Percentiles rank a stretch among this genome's conserved stretches.
These are phyloP conservation scores for Angomonas deanei DNA, from an alignment of 208 protist species.

Conservation along the genomic window DNA sequence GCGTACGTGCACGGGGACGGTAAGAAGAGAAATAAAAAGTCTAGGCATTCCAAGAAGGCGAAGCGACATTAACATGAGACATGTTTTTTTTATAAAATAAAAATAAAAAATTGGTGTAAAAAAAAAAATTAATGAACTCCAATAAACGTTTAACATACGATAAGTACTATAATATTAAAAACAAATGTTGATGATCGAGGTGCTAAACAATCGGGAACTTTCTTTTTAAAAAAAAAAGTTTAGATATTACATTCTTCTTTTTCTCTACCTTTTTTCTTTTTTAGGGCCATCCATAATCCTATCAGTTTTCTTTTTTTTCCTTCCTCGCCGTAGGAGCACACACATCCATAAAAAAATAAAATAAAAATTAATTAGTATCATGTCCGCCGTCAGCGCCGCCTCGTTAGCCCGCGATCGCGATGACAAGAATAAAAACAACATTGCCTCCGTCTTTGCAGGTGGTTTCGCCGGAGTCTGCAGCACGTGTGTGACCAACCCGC, in stretches of 20 bases:
- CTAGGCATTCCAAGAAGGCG: conserved; percentile 51
- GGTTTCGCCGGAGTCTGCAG: conserved; percentile 84
- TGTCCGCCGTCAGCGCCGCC: background rate
- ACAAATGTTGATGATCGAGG: background rate
- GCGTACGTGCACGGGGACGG: conserved; percentile 51
- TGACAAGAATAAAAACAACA: conserved; percentile 34
- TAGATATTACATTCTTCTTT: background rate
- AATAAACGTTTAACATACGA: background rate
- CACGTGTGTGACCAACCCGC: conserved; percentile 85
- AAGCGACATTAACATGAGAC: conserved; percentile 47
- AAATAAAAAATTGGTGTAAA: background rate
- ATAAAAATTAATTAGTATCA: background rate
- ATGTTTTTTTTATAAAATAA: conserved; percentile 6
- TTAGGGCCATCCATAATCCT: no score
- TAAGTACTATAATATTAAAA: conserved; percentile 3
- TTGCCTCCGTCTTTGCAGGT: conserved; percentile 67
- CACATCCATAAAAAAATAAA: background rate
- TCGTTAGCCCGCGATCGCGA: background rate
- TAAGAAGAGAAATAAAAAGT: conserved; percentile 67
- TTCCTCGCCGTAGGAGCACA: background rate
- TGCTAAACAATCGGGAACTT: background rate
- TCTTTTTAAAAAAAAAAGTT: conserved; percentile 1
- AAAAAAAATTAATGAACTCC: background rate
- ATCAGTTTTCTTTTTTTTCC: background rate
- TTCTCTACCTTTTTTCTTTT: background rate